A percentile compares a stretch with the other conserved stretches of the same genome.
phyloP scores from a whole-genome alignment of 371 early-diverging fungal species.

The Haplosporangium sp. region DNA sequence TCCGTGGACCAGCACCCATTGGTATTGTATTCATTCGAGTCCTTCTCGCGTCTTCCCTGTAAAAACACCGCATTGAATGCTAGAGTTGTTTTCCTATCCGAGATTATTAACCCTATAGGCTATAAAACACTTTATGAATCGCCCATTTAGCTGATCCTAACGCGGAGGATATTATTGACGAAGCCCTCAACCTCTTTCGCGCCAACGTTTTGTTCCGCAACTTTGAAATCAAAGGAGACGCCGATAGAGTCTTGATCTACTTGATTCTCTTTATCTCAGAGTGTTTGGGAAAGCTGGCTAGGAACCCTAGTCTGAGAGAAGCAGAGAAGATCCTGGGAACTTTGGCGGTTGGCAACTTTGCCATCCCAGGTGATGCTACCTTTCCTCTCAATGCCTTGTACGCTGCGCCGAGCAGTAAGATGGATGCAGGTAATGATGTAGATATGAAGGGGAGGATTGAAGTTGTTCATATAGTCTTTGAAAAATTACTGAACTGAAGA shows the following conservation, averaged over 20 bases:
- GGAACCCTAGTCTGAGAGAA: conserved; percentile 70
- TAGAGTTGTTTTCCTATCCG: neutral
- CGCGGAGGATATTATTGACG: conserved; percentile 92
- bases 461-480: neutral
- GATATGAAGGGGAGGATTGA: neutral
- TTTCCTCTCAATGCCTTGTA: conserved; percentile 95
- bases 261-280: conserved; percentile 92
- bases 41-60: neutral
- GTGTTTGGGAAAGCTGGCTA: conserved; percentile 78
- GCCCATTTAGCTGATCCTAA: conserved; percentile 63
- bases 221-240: conserved; percentile 96
- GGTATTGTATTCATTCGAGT: conserved; percentile 38
- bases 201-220: conserved; percentile 97
- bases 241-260: conserved; percentile 95
- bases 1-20: conserved; percentile 86
- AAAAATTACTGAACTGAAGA: neutral
- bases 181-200: conserved; percentile 91
- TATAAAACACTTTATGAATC: neutral
- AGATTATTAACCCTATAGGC: neutral
- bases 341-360: conserved; percentile 87
- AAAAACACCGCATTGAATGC: neutral
- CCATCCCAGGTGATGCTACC: conserved; percentile 91
- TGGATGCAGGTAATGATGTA: conserved; percentile 76
- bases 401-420: conserved; percentile 75
- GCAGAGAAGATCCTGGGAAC: conserved; percentile 83